phyloP scores from a whole-genome alignment of 306 rosid genomes.

The Prunus persica region Prunus_persica_NCBIv2 NC_034014.1:9161501-9162000 shows the following conservation, averaged over 20 bases:
- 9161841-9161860: conserved; percentile 34
- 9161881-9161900: conserved; percentile 74
- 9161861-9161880: conserved; percentile 2
- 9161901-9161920: conserved; percentile 73
- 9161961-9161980: conserved; percentile 62
- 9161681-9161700: conserved; percentile 41
- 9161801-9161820: conserved; percentile 83
- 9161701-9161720: conserved; percentile 53
- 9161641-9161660: conserved; percentile 54
- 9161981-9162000: conserved; percentile 81
- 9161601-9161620: conserved; percentile 61
- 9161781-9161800: conserved; percentile 62
- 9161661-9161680: conserved; percentile 21
- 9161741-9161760: conserved; percentile 71
- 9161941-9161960: conserved; percentile 74
- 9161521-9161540: conserved; percentile 75
- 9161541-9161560: conserved; percentile 75
- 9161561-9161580: conserved; percentile 70
- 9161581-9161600: conserved; percentile 35
- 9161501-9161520: conserved; percentile 30
- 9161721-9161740: conserved; percentile 61
- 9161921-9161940: conserved; percentile 77
- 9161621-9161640: conserved; percentile 60
- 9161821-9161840: conserved; percentile 66
- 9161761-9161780: conserved; percentile 42